Conservation (phyloP, 192 early-diverging fungal genomes). For the Lobosporangium transversale region DNA sequence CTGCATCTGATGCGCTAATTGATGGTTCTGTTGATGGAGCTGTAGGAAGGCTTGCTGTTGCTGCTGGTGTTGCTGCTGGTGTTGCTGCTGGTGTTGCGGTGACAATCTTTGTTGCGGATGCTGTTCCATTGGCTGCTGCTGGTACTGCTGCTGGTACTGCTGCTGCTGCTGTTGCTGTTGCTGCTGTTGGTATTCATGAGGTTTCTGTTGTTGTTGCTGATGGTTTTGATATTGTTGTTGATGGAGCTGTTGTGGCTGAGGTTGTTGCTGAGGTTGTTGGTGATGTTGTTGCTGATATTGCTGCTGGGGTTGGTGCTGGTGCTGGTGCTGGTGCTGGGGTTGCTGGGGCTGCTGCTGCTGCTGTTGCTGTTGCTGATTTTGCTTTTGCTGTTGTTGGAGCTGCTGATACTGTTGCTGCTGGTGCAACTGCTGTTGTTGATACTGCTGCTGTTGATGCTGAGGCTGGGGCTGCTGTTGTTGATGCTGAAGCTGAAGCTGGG, state of each 20-base stretch:
- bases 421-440: constrained; percentile 1
- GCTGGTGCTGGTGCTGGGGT: constrained; percentile 10
- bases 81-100: constrained; percentile 2
- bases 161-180: too few relatives aligned
- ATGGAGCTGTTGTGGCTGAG: background rate
- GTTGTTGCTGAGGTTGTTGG: constrained; percentile 3
- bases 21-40: too few relatives aligned
- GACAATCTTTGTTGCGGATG: constrained; percentile 13
- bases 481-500: background rate
- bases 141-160: too few relatives aligned
- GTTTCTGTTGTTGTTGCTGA: too few relatives aligned
- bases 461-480: constrained; percentile 11
- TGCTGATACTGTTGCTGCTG: constrained; percentile 15
- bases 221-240: constrained; percentile 17
- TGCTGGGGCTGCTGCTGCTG: constrained; percentile 1
- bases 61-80: constrained; percentile 9
- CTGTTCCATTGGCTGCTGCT: constrained; percentile 1
- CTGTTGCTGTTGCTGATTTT: constrained; percentile 12
- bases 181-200: too few relatives aligned
- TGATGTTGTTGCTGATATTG: too few relatives aligned
- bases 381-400: background rate
- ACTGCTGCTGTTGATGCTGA: constrained; percentile 5
- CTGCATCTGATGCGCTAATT: background rate
- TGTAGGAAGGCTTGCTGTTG: background rate
- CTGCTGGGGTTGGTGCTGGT: constrained; percentile 3